phyloP scores from a whole-genome alignment of 129 eudicot genomes.

The Pseudognaphalium luteoalbum region DNA sequence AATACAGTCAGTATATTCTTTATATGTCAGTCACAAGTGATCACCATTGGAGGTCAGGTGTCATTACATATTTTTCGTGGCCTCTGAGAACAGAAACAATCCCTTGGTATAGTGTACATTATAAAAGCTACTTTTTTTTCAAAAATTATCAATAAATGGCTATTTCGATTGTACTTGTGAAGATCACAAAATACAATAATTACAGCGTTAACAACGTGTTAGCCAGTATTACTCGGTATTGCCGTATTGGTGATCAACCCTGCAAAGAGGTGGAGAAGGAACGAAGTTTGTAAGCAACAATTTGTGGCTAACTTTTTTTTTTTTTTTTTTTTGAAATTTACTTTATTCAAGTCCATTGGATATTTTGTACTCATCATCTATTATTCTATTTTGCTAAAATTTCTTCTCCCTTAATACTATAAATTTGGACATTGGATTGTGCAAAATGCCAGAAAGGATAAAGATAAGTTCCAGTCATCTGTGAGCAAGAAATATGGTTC shows the following conservation, averaged over 20 bases:
- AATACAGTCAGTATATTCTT: slow-evolving; percentile 15
- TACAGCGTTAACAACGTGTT: not conserved
- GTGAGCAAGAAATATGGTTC: too few relatives aligned
- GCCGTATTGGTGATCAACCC: not conserved
- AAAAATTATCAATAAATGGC: not conserved
- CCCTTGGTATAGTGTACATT: not conserved
- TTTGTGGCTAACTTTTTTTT: not conserved
- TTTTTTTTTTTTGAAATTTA: not conserved
- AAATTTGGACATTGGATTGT: not conserved
- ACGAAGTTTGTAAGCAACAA: not conserved
- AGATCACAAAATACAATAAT: not conserved
- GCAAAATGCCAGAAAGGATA: too few relatives aligned
- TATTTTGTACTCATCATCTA: not conserved
- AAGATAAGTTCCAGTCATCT: too few relatives aligned
- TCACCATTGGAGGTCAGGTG: slow-evolving; percentile 39
- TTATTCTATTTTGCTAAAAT: not conserved
- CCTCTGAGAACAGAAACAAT: not conserved
- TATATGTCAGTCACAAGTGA: not conserved
- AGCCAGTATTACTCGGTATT: not conserved
- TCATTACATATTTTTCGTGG: slow-evolving; percentile 15
- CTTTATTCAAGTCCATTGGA: too few relatives aligned
- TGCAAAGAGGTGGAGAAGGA: not conserved
- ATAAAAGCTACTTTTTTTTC: not conserved
- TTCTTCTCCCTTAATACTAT: not conserved
- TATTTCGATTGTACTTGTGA: not conserved